phyloP scores from a whole-genome alignment of 2,329 filamentous ascomycete species.

The Mollisiaceae sp. region DNA sequence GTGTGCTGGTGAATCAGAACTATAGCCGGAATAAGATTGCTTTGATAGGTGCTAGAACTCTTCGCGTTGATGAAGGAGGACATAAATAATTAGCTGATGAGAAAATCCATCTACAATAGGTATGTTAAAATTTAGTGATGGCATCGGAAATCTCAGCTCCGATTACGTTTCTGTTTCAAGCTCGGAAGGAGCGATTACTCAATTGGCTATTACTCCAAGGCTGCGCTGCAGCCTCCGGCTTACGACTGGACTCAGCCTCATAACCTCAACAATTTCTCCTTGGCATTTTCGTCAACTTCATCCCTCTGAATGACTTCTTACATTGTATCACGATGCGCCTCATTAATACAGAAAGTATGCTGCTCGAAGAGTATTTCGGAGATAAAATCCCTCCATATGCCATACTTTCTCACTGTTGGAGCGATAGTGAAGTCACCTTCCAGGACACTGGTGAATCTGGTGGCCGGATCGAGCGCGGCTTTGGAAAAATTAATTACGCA shows the following conservation, averaged over 20 bases:
- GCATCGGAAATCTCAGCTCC: too few species aligned
- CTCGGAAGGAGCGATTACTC: too few species aligned
- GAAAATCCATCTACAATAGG: too few species aligned
- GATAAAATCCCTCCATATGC: slow-evolving; percentile 40
- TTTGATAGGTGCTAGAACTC: too few species aligned
- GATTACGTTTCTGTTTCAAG: too few species aligned
- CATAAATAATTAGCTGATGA: too few species aligned
- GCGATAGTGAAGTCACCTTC: not conserved
- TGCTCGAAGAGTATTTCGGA: slow-evolving; percentile 13
- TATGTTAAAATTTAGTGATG: too few species aligned
- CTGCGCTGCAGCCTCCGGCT: not conserved
- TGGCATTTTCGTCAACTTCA: not conserved
- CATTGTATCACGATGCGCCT: slow-evolving; percentile 13
- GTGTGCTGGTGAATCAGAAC: not conserved
- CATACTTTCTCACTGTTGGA: slow-evolving; percentile 45
- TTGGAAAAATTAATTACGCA: not conserved
- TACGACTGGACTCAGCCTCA: not conserved
- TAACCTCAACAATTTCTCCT: not conserved
- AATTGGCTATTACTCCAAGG: too few species aligned
- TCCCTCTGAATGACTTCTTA: not conserved
- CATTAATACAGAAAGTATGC: slow-evolving; percentile 12
- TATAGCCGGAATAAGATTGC: not conserved
- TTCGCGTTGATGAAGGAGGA: too few species aligned
- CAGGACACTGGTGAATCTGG: not conserved
- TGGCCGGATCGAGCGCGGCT: not conserved